Base-by-base conservation (phyloP, 164 flowering plant genomes). In the Tinospora cordifolia region DNA sequence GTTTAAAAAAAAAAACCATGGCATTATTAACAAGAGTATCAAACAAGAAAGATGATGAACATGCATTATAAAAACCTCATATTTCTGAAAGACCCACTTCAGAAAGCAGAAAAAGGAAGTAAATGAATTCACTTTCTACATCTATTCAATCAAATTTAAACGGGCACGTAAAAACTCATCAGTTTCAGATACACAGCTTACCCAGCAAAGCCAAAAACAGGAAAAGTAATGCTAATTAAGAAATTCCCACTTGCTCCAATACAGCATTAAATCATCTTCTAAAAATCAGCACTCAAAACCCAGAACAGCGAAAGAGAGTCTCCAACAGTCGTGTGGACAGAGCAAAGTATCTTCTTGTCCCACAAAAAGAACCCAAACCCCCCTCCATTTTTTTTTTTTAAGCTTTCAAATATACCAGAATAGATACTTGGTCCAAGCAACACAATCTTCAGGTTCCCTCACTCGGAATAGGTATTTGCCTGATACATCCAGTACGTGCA, bases 341-440 rank as follows among this genome's bases (percentile, higher is more conserved):
- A 73, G 81, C n/a, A 78, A 80, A 71, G 83, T 71, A 82, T 82
- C 63, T 51, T 15, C n/a, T 6, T 22, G n/a, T 7, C 0, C 24
- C 22, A 8, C 46, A 41, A 3, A 8, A 41, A 41, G 46, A 41
- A 41, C 13, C 4, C 4, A 30, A 30, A 30, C n/a, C n/a, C n/a
- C n/a, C n/a, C n/a, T n/a, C n/a, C n/a, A n/a, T n/a, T n/a, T n/a
- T n/a, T n/a, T n/a, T n/a, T n/a, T n/a, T n/a, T n/a, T n/a, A n/a
- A 8, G 47, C 47, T 44, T 44, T 44, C 14, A 44, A 44, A 44
- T 10, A 10, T 9, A 1, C 12, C 13, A 2, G 47, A 44, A 44
- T 14, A 44, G 13, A 44, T 1, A 2, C 47, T 44, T 14, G 12
- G 47, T 44, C 10, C 14, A 14, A 44, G 12, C 47, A 6, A 13